phyloP scores from a whole-genome alignment of 306 rosid genomes.

The Rosa multiflora region DNA sequence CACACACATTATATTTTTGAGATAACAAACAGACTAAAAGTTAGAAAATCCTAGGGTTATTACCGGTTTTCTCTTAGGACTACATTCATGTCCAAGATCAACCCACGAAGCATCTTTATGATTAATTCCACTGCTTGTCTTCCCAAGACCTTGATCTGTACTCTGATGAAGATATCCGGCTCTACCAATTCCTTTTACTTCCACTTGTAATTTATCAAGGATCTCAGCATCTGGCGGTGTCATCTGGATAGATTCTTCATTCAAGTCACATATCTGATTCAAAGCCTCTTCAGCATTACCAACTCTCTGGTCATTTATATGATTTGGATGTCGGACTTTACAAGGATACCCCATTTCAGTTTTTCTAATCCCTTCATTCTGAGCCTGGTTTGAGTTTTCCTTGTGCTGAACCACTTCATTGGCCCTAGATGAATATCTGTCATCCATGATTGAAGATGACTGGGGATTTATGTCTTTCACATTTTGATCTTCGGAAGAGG shows the following conservation, averaged over 20 bases:
- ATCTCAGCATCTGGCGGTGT: constrained; percentile 41
- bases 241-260: constrained; percentile 36
- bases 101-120: constrained; percentile 10
- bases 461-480: neutral
- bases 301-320: constrained; percentile 18
- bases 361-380: constrained; percentile 17
- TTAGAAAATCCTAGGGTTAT: neutral
- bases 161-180: constrained; percentile 25
- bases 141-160: constrained; percentile 22
- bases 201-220: constrained; percentile 15
- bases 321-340: constrained; percentile 25
- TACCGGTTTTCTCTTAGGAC: constrained; percentile 39
- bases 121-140: constrained; percentile 22
- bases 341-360: constrained; percentile 18
- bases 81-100: constrained; percentile 28
- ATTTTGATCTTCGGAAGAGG: constrained; percentile 26
- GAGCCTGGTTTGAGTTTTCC: constrained; percentile 23
- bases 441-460: constrained; percentile 16
- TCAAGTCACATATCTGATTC: constrained; percentile 33
- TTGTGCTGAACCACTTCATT: constrained; percentile 6
- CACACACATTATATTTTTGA: neutral
- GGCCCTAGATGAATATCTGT: constrained; percentile 19
- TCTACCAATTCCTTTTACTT: constrained; percentile 26
- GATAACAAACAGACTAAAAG: neutral
- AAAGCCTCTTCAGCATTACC: constrained; percentile 21